A percentile compares a stretch with the other conserved stretches of the same genome.
phyloP scores from a whole-genome alignment of 2,329 filamentous ascomycete species.

The Venturia aucupariae region DNA sequence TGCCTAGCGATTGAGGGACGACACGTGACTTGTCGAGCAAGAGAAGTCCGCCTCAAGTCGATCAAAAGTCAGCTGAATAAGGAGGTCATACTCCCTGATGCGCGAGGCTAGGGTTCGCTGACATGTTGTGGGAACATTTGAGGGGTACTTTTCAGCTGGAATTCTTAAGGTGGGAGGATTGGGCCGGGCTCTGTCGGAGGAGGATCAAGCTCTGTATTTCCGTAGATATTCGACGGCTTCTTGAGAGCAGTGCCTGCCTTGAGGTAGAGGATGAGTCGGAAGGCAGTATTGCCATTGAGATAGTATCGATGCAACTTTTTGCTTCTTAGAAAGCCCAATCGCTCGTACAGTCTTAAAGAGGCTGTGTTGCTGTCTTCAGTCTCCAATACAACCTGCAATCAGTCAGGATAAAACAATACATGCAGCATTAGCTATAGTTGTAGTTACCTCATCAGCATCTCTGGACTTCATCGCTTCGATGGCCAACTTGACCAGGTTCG shows the following conservation, averaged over 20 bases:
- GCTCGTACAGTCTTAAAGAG: constrained; percentile 86
- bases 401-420: constrained; percentile 1
- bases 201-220: not conserved
- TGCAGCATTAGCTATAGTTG: not conserved
- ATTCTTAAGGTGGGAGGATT: not conserved
- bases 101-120: not conserved
- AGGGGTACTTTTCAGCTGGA: not conserved
- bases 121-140: not conserved
- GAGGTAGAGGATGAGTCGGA: constrained; percentile 73
- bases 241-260: constrained; percentile 48
- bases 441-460: constrained; percentile 67
- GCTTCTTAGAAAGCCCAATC: constrained; percentile 81
- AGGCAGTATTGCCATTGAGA: constrained; percentile 91
- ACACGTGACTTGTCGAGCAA: not conserved
- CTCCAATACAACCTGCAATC: constrained; percentile 66
- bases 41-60: not conserved
- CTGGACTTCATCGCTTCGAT: constrained; percentile 83
- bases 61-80: not conserved
- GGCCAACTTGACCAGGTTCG: constrained; percentile 75
- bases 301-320: constrained; percentile 95
- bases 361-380: constrained; percentile 89
- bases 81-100: not conserved
- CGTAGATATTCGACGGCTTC: constrained; percentile 17
- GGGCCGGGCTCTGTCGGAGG: constrained; percentile 1
- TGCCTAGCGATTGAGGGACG: not conserved